Evolutionary conservation across 345 rosid genomes (phyloP).

Genomic region (Salix brachista): DNA sequence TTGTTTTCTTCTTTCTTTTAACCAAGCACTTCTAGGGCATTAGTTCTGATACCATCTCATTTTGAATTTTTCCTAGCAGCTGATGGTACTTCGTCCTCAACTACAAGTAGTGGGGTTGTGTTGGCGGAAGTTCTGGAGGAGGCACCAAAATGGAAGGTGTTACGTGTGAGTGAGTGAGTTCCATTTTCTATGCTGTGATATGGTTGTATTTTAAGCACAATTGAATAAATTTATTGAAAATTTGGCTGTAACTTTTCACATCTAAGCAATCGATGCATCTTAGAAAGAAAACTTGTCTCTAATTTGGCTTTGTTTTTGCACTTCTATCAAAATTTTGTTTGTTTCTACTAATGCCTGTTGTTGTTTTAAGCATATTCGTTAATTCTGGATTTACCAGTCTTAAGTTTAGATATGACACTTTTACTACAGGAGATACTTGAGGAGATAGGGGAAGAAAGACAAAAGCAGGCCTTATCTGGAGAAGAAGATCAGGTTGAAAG

Average conservation of each 20-base stretch:
- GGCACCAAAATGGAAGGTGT: constrained; percentile 97
- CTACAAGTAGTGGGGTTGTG: constrained; percentile 35
- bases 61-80: constrained; percentile 27
- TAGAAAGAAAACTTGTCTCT: background rate
- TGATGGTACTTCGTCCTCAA: constrained; percentile 42
- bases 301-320: background rate
- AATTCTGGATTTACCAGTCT: background rate
- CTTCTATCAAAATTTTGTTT: background rate
- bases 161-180: constrained; percentile 95
- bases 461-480: constrained; percentile 37
- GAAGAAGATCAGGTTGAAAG: constrained; percentile 39
- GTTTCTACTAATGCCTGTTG: background rate
- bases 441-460: constrained; percentile 81
- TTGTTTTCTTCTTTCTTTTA: background rate
- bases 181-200: constrained; percentile 34
- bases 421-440: constrained; percentile 68
- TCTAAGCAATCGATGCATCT: background rate
- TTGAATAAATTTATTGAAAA: background rate
- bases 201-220: constrained; percentile 4
- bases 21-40: background rate
- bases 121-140: constrained; percentile 78
- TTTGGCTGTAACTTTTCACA: constrained; percentile 1
- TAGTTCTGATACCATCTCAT: constrained; percentile 6
- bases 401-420: constrained; percentile 11
- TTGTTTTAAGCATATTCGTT: background rate